Base-by-base conservation (phyloP, 176 grass and related monocot genomes). In the Avena eriantha region DNA sequence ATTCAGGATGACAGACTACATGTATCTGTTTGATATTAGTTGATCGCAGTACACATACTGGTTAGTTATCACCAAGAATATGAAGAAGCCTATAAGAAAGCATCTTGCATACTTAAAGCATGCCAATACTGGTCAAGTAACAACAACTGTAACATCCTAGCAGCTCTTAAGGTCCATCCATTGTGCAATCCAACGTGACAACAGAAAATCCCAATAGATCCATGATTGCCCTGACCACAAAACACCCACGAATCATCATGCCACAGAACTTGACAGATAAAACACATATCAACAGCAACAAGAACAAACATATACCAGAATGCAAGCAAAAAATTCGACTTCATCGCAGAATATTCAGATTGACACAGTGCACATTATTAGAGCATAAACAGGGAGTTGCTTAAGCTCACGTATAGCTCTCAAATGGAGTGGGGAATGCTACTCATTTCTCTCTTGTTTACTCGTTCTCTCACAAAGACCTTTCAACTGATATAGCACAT, bases 121-220 rank as follows among this genome's bases (percentile, higher is more conserved):
- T 17, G n/a, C 21, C 10, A 81, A 23, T 24, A 73, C 43, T 24
- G 10, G 70, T 48, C 13, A 74, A 74, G 71, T 26, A 74, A 74
- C 71, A 74, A n/a, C 43, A 74, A 26, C 12, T 73, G 33, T 54
- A 78, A 21, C n/a, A 83, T 57, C 49, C 7, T 56, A 72, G 19
- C 2, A 55, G 33, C 49, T 58, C 43, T 33, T 18, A 24, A 57
- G 36, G 57, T 48, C 10, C 16, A 70, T 79, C 33, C 9, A 29
- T 41, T 41, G 39, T 58, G 50, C 22, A 86, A 57, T 49, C 10
- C 16, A 61, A 34, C 9, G 7, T 41, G 39, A 41, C 39, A 41
- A 41, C 39, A 41, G 39, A 7, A 41, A 41, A 41, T 41, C 39
- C 39, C 39, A 41, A 41, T 41, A 41, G 39, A 41, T 41, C 39